Conservation (phyloP, 257 asterid genomes). For the Salvia splendens region DNA sequence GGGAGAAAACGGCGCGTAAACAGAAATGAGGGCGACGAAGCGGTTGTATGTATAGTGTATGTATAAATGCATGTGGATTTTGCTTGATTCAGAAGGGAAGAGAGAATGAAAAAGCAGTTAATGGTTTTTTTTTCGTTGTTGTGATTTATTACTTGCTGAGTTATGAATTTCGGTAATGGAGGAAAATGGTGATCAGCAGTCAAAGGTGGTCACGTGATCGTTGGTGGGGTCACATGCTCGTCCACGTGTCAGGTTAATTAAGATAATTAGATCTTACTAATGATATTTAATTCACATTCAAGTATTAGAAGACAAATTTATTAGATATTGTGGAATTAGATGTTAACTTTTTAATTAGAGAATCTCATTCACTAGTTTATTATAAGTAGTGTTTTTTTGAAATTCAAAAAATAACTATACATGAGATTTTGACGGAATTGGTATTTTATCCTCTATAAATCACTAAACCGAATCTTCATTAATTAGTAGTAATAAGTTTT, state of each 20-base stretch:
- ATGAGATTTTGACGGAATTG: not conserved
- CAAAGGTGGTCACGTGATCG: slow-evolving; percentile 26
- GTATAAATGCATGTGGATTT: slow-evolving; percentile 44
- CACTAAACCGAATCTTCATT: not conserved
- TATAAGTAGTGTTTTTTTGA: not conserved
- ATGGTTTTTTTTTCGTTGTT: too few relatives aligned
- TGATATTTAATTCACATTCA: too few relatives aligned
- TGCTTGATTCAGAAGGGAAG: slow-evolving; percentile 38
- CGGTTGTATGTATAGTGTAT: slow-evolving; percentile 18
- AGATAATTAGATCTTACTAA: too few relatives aligned
- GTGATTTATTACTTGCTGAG: not conserved
- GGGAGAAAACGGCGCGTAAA: slow-evolving; percentile 25
- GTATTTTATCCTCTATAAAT: not conserved
- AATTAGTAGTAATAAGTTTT: too few relatives aligned
- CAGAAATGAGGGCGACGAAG: slow-evolving; percentile 36
- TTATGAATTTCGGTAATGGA: slow-evolving; percentile 18
- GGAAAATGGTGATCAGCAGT: slow-evolving; percentile 29
- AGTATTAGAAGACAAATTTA: not conserved
- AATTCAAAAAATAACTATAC: not conserved
- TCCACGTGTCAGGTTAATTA: not conserved
- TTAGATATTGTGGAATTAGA: not conserved
- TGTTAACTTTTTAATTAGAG: not conserved
- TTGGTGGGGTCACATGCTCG: slow-evolving; percentile 26
- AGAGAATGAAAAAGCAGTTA: too few relatives aligned
- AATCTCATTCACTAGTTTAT: not conserved